Evolutionary conservation across 2,329 filamentous ascomycete genomes (phyloP), one percentile per base, ranked within the genome.

Genomic region (Nemania sp.): DNA sequence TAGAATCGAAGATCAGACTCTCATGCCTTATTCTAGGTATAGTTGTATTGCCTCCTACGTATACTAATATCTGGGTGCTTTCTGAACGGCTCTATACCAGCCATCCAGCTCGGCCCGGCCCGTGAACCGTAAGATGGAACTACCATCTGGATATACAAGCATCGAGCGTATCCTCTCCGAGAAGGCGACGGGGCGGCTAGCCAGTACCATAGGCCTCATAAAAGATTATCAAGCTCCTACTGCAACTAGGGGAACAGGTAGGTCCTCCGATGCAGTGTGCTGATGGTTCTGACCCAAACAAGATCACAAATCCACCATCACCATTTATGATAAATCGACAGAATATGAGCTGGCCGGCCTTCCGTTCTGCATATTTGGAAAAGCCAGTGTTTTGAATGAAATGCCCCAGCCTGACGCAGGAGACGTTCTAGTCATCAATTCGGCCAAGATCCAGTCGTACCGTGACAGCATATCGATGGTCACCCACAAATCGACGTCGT

Each of bases 191-290:
- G 59, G 66, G 23, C 61, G 36, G 2, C 53, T 73, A 5, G 74
- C 86, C 59, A 86, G 76, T 70, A 72, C 94, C 34, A 79, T 91
- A 45, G 91, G 90, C 1, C 71, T 93, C 4, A 81, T 93, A 3
- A 81, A 83, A 46, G 89, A 93, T 62, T 79, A 77, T 43, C 77
- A 82, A 52, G 70, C 77, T 1, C 80, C 83, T 1, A 75, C 74
- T 0, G 51, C 67, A 9, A 84, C 84, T 1, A 73, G 57, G 49
- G 78, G 80, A 19, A 64, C 68, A 20, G 86, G 89, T 78, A 71
- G 60, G 49, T 52, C 9, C 5, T 30, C 30, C 33, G 41, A 22
- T 42, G 5, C 33, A 1, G 22, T 39, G 40, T 31, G 53, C 55
- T 44, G 57, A 19, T 23, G 9, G 40, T 28, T 19, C 54, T 61